phyloP scores from a whole-genome alignment of 2,329 filamentous ascomycete species.

The Pestalotiopsis sp. region DNA sequence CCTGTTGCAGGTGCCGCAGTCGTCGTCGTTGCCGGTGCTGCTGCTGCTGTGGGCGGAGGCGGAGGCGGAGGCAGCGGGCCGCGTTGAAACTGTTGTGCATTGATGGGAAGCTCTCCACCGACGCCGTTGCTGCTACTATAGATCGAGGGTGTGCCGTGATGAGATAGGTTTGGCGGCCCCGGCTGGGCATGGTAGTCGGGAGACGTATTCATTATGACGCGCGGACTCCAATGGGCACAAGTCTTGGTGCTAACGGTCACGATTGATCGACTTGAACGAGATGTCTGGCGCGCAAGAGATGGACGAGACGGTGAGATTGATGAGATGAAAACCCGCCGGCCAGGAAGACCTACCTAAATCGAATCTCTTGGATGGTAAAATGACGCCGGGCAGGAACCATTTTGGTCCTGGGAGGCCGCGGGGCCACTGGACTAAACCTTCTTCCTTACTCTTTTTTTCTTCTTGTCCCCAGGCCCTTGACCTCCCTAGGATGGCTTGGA shows the following conservation, averaged over 20 bases:
- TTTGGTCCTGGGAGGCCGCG: constrained; percentile 4
- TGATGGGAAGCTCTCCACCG: neutral
- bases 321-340: neutral
- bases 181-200: neutral
- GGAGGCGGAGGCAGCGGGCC: neutral
- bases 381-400: neutral
- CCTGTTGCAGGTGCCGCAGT: neutral
- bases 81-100: neutral
- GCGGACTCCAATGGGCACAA: neutral
- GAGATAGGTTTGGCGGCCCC: neutral
- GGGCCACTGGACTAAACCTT: constrained; percentile 2
- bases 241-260: neutral
- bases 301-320: neutral
- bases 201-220: neutral
- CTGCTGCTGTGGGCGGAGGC: neutral
- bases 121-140: constrained; percentile 1
- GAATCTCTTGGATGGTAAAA: neutral
- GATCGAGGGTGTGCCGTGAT: neutral
- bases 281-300: neutral
- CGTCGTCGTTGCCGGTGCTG: neutral
- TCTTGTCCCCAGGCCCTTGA: neutral
- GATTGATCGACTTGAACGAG: neutral
- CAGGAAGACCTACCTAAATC: neutral
- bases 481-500: neutral
- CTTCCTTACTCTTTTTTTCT: neutral